Base-by-base conservation (phyloP, 495 filamentous ascomycete species). In the Daldinia concentrica region DNA sequence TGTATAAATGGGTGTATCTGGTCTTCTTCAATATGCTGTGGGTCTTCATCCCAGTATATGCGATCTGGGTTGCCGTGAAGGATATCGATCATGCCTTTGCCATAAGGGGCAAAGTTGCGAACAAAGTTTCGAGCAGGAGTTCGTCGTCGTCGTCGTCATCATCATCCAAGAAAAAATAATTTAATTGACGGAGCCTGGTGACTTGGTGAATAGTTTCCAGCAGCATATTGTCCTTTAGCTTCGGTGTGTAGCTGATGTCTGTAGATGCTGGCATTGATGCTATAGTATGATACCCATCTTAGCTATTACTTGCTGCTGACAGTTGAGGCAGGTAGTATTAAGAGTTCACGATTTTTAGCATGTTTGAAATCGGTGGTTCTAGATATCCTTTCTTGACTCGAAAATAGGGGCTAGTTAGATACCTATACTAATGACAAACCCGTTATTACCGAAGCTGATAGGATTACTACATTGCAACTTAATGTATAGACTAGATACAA, bases 11-110 rank as follows among this genome's bases (percentile, higher is more conserved):
- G 92, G 81, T 97, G 11, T 97, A 97, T 75, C 80, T 98, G 59
- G 83, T 92, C 71, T 97, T 97, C 81, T 97, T 97, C 82, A 98
- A 98, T 76, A 90, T 85, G 55, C 84, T 97, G 15, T 98, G 94
- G 94, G 93, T 98, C 27, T 86, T 87, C 69, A 82, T 93, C 63
- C 94, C 94, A 1, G 51, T 90, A 11, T 97, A 92, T 85, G 85
- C 94, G 26, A 79, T 97, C 73, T 91, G 83, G 66, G 87, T 92
- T 74, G 86, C 88, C 0, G 87, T 86, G 24, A 78, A 81, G 54
- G 89, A 91, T 73, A 83, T 92, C 17, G 80, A 79, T 26, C 75
- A 81, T 59, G 89, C 88, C 8, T 92, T 91, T 64, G 71, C 67
- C 45, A 75, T 77, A 12, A 67, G 80, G 37, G 66, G 71, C 2